Conservation (phyloP, 257 asterid species). For the Nicotiana obtusifolia region DNA sequence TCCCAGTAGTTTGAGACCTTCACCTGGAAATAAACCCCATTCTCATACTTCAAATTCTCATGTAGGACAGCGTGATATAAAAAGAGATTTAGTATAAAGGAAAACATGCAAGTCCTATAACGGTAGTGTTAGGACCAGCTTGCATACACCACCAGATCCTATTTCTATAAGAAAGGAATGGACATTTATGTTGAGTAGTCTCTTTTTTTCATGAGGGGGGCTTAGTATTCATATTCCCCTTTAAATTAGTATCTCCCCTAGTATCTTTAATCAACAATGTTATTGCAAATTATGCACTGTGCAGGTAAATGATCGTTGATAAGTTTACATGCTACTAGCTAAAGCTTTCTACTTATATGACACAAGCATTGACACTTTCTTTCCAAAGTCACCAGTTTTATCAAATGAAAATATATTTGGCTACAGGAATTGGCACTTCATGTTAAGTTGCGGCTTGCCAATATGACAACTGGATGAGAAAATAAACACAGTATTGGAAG, state of each 20-base stretch:
- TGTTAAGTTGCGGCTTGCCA: not conserved
- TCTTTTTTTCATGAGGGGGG: not conserved
- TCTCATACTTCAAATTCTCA: too few relatives aligned
- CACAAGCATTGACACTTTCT: not conserved
- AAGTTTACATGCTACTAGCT: not conserved
- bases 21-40: slow-evolving; percentile 36
- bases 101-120: not conserved
- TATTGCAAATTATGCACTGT: not conserved
- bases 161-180: not conserved
- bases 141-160: not conserved
- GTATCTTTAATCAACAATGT: not conserved
- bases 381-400: not conserved
- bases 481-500: not conserved
- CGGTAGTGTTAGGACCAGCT: not conserved
- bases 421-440: not conserved
- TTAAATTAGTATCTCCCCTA: not conserved
- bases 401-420: not conserved
- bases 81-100: not conserved
- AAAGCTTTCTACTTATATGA: not conserved
- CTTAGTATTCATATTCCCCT: not conserved
- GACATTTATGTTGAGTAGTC: not conserved
- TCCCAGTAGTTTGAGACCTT: slow-evolving; percentile 89
- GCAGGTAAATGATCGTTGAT: not conserved
- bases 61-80: not conserved
- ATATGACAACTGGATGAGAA: not conserved